Percentiles rank a stretch among this genome's conserved stretches.
Evolutionary conservation across 768 basidiomycete genomes (phyloP).

Genomic region (Tylopilus sp.): DNA sequence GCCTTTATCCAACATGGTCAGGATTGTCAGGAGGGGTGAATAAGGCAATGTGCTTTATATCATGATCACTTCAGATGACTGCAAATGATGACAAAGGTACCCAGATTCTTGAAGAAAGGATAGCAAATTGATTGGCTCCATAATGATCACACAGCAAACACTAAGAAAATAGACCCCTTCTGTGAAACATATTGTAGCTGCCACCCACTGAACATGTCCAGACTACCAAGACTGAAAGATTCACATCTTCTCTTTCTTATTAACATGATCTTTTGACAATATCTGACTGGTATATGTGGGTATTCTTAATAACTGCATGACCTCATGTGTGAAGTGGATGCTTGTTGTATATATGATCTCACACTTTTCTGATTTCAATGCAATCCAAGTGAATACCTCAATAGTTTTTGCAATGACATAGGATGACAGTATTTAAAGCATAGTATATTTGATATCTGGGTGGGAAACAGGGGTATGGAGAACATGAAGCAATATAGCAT

Average conservation of each 20-base stretch:
- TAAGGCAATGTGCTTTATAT: neutral
- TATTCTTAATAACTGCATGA: neutral
- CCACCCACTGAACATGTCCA: neutral
- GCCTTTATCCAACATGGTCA: neutral
- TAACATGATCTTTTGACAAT: neutral
- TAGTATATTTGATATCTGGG: neutral
- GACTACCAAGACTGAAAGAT: neutral
- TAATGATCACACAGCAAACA: neutral
- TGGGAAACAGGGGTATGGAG: neutral
- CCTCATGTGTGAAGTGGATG: neutral
- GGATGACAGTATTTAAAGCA: rapidly evolving
- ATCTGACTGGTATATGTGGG: constrained; percentile 6
- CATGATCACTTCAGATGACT: neutral
- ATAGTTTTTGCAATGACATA: neutral
- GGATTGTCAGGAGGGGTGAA: neutral
- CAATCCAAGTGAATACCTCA: neutral
- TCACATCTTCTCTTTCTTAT: constrained; percentile 4
- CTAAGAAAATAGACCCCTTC: constrained; percentile 4
- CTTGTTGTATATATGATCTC: constrained; percentile 9
- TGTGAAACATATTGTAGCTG: constrained; percentile 1
- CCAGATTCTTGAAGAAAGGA: constrained; percentile 15
- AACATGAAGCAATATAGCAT: neutral
- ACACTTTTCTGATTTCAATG: neutral
- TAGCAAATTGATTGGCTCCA: constrained; percentile 4
- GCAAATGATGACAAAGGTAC: constrained; percentile 1